These are phyloP conservation scores for Suhomyces panamericanus DNA, from an alignment of 1,139 yeast genomes.

Conservation along the genomic window DNA sequence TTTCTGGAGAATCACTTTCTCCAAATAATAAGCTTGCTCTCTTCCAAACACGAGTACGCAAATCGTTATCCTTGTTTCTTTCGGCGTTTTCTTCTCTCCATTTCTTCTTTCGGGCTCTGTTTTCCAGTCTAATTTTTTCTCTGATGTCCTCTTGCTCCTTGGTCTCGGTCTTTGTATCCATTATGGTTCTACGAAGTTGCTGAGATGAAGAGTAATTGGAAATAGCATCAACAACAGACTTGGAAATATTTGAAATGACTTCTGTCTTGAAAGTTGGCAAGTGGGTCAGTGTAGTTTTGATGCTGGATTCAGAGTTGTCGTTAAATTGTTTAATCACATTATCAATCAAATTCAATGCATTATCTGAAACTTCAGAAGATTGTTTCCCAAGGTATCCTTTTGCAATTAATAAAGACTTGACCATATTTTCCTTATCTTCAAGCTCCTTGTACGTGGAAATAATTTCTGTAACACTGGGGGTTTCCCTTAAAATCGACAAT, in stretches of 20 bases:
- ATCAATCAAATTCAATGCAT: slow-evolving; percentile 28
- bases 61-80: slow-evolving; percentile 83
- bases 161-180: slow-evolving; percentile 26
- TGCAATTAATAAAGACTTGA: slow-evolving; percentile 42
- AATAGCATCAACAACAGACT: slow-evolving; percentile 33
- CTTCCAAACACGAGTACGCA: slow-evolving; percentile 72
- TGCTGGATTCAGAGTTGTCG: slow-evolving; percentile 5
- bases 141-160: slow-evolving; percentile 40
- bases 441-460: slow-evolving; percentile 28
- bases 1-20: slow-evolving; percentile 50
- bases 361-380: slow-evolving; percentile 15
- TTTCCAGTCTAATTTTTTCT: slow-evolving; percentile 66
- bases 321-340: slow-evolving; percentile 27
- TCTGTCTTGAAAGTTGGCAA: slow-evolving; percentile 17
- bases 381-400: slow-evolving; percentile 32
- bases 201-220: slow-evolving; percentile 26
- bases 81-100: slow-evolving; percentile 88
- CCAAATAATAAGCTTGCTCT: slow-evolving; percentile 74
- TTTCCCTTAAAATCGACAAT: slow-evolving; percentile 15
- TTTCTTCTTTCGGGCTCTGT: slow-evolving; percentile 81
- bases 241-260: slow-evolving; percentile 30
- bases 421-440: slow-evolving; percentile 27
- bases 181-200: slow-evolving; percentile 18
- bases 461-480: slow-evolving; percentile 24
- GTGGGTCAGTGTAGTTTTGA: slow-evolving; percentile 1